These are phyloP conservation scores for Hydrangea macrophylla DNA, from an alignment of 148 eudicot species.

Conservation along the genomic window DNA sequence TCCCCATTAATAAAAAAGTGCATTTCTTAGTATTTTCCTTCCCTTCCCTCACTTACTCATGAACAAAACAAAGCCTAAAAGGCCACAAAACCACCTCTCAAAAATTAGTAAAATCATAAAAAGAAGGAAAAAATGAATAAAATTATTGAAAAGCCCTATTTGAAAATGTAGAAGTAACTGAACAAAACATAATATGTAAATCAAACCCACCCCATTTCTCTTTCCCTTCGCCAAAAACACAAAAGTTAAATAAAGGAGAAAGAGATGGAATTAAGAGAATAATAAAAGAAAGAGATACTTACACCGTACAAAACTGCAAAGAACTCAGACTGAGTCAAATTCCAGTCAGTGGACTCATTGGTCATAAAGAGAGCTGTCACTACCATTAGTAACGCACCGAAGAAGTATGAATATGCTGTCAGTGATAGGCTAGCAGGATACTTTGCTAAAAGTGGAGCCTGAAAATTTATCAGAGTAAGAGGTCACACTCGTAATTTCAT, in stretches of 20 bases:
- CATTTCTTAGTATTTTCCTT: no score
- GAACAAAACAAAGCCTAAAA: no score
- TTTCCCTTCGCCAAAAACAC: no score
- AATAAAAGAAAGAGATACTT: constrained; percentile 31
- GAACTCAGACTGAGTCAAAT: constrained; percentile 62
- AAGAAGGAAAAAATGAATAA: no score
- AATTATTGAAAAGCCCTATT: no score
- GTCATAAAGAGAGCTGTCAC: constrained; percentile 50
- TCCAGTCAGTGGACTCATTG: constrained; percentile 66
- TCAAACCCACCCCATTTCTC: neutral
- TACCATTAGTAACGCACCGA: constrained; percentile 73
- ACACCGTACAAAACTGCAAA: constrained; percentile 84
- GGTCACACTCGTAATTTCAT: constrained; percentile 17
- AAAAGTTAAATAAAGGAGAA: no score
- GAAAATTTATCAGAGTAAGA: constrained; percentile 23
- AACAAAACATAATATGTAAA: no score
- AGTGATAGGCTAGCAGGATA: constrained; percentile 98
- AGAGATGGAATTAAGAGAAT: neutral
- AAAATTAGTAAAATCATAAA: no score
- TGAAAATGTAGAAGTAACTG: no score
- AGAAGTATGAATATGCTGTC: constrained; percentile 90
- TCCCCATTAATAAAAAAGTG: no score
- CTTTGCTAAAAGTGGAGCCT: constrained; percentile 85
- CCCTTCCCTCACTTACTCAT: no score
- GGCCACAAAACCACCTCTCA: no score